These are phyloP conservation scores for Papilionanthe hybrid DNA, from an alignment of 116 monocot species.

Conservation along the genomic window DNA sequence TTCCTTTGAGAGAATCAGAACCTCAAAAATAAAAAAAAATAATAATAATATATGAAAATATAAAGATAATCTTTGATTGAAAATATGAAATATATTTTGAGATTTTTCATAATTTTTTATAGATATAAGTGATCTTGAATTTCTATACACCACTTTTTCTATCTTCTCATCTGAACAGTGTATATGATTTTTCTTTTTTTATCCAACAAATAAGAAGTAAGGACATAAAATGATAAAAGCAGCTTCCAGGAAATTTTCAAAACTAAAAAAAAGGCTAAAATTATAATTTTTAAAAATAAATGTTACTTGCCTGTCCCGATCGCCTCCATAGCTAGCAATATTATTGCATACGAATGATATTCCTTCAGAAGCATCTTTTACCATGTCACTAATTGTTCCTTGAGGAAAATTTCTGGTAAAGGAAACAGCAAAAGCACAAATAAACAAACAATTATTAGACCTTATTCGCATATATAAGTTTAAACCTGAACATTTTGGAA, in stretches of 20 bases:
- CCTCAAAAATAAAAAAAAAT: too few relatives aligned
- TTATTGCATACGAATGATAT: constrained; percentile 90
- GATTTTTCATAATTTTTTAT: too few relatives aligned
- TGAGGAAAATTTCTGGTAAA: constrained; percentile 92
- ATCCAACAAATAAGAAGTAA: too few relatives aligned
- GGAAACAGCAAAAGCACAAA: constrained; percentile 1
- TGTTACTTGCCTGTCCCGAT: constrained; percentile 55
- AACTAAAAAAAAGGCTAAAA: background rate
- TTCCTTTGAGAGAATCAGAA: too few relatives aligned
- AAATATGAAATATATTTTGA: too few relatives aligned
- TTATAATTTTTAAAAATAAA: background rate
- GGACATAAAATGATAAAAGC: too few relatives aligned
- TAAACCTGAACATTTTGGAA: background rate
- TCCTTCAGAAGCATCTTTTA: constrained; percentile 83
- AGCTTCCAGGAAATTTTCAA: background rate
- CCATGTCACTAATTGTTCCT: constrained; percentile 96
- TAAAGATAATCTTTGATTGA: too few relatives aligned
- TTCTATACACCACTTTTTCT: too few relatives aligned
- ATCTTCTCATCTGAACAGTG: too few relatives aligned
- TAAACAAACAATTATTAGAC: background rate
- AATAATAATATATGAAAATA: too few relatives aligned
- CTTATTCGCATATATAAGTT: background rate
- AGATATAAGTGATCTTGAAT: too few relatives aligned
- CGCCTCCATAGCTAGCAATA: constrained; percentile 73
- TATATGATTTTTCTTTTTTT: too few relatives aligned